Evolutionary conservation across 345 rosid species (phyloP), one percentile per base, ranked within the genome.

Genomic region (Rhizophora apiculata): DNA sequence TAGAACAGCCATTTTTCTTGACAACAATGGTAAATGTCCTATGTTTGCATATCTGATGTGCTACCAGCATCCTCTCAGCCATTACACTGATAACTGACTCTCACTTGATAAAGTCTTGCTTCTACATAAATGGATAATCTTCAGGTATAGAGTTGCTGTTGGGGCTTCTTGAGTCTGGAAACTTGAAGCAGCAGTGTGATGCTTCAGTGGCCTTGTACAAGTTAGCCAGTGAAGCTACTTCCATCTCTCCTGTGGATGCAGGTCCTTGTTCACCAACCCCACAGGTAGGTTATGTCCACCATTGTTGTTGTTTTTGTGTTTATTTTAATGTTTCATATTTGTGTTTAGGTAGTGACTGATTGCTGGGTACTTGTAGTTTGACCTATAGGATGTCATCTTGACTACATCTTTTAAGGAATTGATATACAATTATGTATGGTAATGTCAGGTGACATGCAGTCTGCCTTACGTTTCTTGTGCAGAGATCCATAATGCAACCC

Each of bases 211-310:
- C 89, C 66, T 70, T 90, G 76, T 84, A 75, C 72, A 83, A 80
- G 73, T 71, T 90, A 78, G 91, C 91, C 32, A 85, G 73, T 51
- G 80, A 82, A 68, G 84, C 82, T 21, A 75, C 78, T 70, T 80
- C 83, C 51, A 76, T 74, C 66, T 82, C 83, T 62, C 82, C 81
- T 54, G 73, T 80, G 60, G 86, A 83, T 78, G 73, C 87, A 24
- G 91, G 87, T 74, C 93, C 96, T 65, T 43, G 71, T 65, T 90
- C 93, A 58, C 91, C 96, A 69, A 80, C 76, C 66, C 84, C 84
- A 21, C 86, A 81, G 80, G 96, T 86, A 57, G 31, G 54, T 54
- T 49, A 20, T 39, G 46, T 67, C 60, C 39, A 34, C 49, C 49
- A 43, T 39, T 39, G 49, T 43, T 43, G 13, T 1, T 43, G 49